Percentiles rank a stretch among this genome's conserved stretches.
These are phyloP conservation scores for Fusarium xylarioides DNA, from an alignment of 2,329 filamentous ascomycete genomes.

Conservation along the genomic window DNA sequence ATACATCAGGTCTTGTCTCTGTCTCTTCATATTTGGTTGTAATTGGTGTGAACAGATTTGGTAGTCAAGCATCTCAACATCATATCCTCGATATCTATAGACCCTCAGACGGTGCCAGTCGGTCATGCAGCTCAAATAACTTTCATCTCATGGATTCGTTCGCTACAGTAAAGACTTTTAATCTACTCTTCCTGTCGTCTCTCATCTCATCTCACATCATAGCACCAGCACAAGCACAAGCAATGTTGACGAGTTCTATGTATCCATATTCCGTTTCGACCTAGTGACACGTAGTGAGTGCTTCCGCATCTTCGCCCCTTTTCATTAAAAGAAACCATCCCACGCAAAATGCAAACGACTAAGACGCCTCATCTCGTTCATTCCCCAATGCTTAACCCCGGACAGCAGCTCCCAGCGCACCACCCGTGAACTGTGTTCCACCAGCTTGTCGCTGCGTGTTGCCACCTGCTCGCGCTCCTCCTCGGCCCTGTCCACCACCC, in stretches of 20 bases:
- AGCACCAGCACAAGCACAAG: constrained; percentile 23
- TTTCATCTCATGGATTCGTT: constrained; percentile 10
- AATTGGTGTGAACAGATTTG: background rate
- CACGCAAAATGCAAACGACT: constrained; percentile 48
- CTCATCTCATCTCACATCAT: constrained; percentile 18
- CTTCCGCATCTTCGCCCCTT: constrained; percentile 47
- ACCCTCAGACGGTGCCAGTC: background rate
- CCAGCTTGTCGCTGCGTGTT: constrained; percentile 72
- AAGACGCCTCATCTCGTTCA: constrained; percentile 47
- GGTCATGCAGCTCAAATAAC: background rate
- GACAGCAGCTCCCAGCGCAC: constrained; percentile 76
- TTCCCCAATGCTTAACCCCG: constrained; percentile 58
- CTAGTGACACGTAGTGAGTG: constrained; percentile 47
- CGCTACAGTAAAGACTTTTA: constrained; percentile 13
- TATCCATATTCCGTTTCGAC: constrained; percentile 46
- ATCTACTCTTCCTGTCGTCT: constrained; percentile 12
- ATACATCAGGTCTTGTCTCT: background rate
- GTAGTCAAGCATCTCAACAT: no score
- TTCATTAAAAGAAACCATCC: constrained; percentile 49
- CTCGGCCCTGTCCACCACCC: constrained; percentile 69
- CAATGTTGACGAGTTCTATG: constrained; percentile 43
- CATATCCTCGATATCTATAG: background rate
- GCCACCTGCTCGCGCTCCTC: constrained; percentile 66
- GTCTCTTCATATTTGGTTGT: no score
- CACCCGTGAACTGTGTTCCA: constrained; percentile 83